Base-by-base conservation (phyloP, 192 early-diverging fungal species). In the Funneliformis geosporum region DNA sequence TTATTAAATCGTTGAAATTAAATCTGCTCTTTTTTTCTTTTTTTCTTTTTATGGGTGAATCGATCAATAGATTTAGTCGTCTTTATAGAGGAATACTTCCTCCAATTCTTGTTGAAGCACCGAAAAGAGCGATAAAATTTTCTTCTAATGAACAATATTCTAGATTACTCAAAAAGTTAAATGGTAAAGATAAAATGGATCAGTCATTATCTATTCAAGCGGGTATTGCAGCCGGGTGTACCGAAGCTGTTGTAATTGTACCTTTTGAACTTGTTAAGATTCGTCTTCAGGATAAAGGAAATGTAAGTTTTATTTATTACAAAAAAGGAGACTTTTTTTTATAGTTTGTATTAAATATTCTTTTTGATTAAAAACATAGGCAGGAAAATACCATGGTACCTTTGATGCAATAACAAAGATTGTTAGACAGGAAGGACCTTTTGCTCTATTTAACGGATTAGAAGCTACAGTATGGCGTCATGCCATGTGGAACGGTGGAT, bases 81-180 rank as follows among this genome's bases (percentile, higher is more conserved):
- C 87, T 96, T 61, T 96, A 98, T 82, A 88, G 94, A 66, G 97
- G 97, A n/a, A 99, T 99, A 71, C 80, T 96, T 40, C 95, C 98
- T 59, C 98, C 98, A 8, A 96, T 99, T 80, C 87, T 99, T 87
- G 95, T 96, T 1, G 98, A 99, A 85, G 97, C 97, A 50, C 97
- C 97, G 27, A 99, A 99, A 87, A 91, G 97, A 61, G 95, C 96
- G 25, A 99, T 95, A 85, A 99, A 99, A 85, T 99, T 99, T 88
- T 93, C 94, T 7, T 91, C 96, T 39, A 99, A 99, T 82, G 96
- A 96, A 81, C 91, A 94, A 82, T 96, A 94, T 76, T 89, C 87
- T 14, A 84, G 85, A 18, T 82, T 94, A 79, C 93, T 88, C 81
- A 91, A 86, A 81, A 90, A 86, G 74, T 72, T 95, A 76, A 93